phyloP scores from a whole-genome alignment of 164 flowering plant genomes.

The Umbilicus rupestris region DNA sequence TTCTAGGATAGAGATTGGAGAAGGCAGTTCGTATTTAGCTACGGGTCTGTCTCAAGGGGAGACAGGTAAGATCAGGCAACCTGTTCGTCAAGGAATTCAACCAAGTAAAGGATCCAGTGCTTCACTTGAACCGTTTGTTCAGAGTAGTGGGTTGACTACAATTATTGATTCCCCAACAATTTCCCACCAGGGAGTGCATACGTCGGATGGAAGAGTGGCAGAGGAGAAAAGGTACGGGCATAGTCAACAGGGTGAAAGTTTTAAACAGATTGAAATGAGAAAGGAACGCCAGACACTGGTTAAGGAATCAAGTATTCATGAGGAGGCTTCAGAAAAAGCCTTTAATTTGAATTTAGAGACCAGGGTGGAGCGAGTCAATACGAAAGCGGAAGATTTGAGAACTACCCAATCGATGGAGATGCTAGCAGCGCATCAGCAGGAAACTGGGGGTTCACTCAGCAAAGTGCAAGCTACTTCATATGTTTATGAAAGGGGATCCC shows the following conservation, averaged over 20 bases:
- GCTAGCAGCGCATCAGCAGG: slow-evolving; percentile 18
- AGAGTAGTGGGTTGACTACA: slow-evolving; percentile 16
- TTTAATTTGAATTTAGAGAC: slow-evolving; percentile 21
- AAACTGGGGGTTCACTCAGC: slow-evolving; percentile 19
- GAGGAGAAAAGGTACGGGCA: neutral
- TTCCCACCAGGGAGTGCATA: neutral
- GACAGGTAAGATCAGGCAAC: slow-evolving; percentile 10
- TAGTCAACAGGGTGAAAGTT: neutral
- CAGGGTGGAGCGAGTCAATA: slow-evolving; percentile 15
- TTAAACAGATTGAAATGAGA: neutral
- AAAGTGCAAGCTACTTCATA: slow-evolving; percentile 13
- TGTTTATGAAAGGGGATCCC: slow-evolving; percentile 18
- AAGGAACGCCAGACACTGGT: neutral
- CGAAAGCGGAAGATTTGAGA: slow-evolving; percentile 14
- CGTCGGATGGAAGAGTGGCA: neutral
- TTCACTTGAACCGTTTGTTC: neutral
- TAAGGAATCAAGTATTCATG: slow-evolving; percentile 12
- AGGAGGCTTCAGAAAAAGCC: slow-evolving; percentile 14
- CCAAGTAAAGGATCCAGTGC: slow-evolving; percentile 23
- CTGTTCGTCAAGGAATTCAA: slow-evolving; percentile 11
- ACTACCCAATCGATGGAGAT: slow-evolving; percentile 16
- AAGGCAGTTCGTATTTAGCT: slow-evolving; percentile 14
- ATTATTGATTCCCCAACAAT: slow-evolving; percentile 13
- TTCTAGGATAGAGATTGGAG: slow-evolving; percentile 16
- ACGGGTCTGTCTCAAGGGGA: slow-evolving; percentile 15